Base-by-base conservation (phyloP, 371 early-diverging fungal genomes). In the Mucor indicus region DNA sequence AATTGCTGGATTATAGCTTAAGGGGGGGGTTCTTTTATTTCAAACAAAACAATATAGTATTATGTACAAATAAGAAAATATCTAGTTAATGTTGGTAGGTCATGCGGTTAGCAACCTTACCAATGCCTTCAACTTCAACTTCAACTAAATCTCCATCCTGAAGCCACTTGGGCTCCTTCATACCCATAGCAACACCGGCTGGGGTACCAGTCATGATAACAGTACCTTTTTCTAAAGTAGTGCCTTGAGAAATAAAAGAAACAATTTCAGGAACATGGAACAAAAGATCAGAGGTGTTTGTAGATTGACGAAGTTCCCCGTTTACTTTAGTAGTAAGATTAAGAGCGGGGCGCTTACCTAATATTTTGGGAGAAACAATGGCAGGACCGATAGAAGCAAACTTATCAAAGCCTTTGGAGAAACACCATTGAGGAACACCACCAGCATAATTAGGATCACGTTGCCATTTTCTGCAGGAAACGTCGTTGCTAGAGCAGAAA, bases 161-260 rank as follows among this genome's bases (percentile, higher is more conserved):
- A 16, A 83, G 50, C 37, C 45, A 75, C 6, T 72, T 48, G 24
- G 79, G 75, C 5, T 75, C 73, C n/a, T 67, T 66, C 20, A 76
- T 60, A 16, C 62, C 72, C 55, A 69, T 72, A 1, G 77, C 78
- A 8, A 82, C 83, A 15, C 80, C 80, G 17, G 72, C 63, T 4
- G 81, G 80, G 3, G 83, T 83, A 29, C 83, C 83, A 1, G 83
- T 83, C 53, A 81, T 47, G 20, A 81, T 81, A 21, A 83, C 66
- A 17, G 79, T 77, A 1, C 83, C 83, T 19, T 77, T 75, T 44
- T 67, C 73, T 35, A 83, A 53, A 6, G 83, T 83, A 1, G 79
- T 79, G 16, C 79, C 80, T 54, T 81, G 79, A 17, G 76, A 75
- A 55, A 79, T 48, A 55, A 79, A 79, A 13, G 69, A 58, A 38